These are phyloP conservation scores for Colletotrichum australisinense DNA, from an alignment of 2,329 filamentous ascomycete genomes.

Conservation along the genomic window DNA sequence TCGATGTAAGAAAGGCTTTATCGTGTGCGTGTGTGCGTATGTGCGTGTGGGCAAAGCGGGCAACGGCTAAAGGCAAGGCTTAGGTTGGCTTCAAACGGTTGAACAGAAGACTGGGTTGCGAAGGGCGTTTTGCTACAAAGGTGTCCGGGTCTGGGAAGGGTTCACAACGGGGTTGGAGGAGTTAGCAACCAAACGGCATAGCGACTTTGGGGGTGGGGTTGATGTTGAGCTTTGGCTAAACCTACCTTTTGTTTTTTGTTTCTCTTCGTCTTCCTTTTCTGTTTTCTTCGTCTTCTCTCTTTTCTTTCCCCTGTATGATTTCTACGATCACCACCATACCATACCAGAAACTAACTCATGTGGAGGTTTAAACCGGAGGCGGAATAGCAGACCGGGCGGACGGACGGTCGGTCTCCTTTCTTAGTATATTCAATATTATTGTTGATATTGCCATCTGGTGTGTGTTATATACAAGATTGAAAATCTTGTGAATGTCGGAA, in stretches of 20 bases:
- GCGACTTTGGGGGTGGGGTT: constrained; percentile 12
- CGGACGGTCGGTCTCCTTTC: constrained; percentile 8
- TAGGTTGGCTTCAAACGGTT: constrained; percentile 19
- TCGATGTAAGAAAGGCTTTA: constrained; percentile 10
- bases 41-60: background rate
- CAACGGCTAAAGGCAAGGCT: constrained; percentile 10
- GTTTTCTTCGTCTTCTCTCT: constrained; percentile 13
- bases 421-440: constrained; percentile 32
- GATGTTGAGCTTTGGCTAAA: constrained; percentile 34
- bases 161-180: constrained; percentile 29
- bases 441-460: constrained; percentile 5
- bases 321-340: constrained; percentile 17
- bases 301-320: constrained; percentile 22
- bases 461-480: background rate
- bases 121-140: constrained; percentile 25
- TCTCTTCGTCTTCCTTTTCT: constrained; percentile 6
- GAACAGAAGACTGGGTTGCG: constrained; percentile 7
- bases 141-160: constrained; percentile 29
- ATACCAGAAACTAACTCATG: constrained; percentile 2
- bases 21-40: background rate
- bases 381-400: background rate
- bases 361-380: background rate
- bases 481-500: background rate
- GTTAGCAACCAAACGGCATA: constrained; percentile 37
- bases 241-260: constrained; percentile 26